phyloP scores from a whole-genome alignment of 169 alveolate genomes.

The Plasmodium chabaudi region DNA sequence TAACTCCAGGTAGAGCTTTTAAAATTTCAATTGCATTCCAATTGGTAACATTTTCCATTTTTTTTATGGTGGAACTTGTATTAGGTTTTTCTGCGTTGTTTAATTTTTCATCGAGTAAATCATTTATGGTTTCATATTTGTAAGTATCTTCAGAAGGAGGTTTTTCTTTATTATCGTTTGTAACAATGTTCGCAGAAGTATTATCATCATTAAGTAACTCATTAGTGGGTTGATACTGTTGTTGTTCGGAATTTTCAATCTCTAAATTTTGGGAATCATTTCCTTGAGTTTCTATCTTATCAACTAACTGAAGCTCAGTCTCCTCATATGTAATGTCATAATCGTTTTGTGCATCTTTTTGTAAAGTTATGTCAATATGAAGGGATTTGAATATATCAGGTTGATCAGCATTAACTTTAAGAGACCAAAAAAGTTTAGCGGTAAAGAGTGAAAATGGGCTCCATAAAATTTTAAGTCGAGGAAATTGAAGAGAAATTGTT shows the following conservation, averaged over 20 bases:
- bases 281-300: neutral
- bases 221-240: neutral
- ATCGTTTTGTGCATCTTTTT: conserved; percentile 18
- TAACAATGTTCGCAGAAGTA: neutral
- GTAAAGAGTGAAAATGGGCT: conserved; percentile 82
- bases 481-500: conserved; percentile 76
- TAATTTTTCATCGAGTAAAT: conserved; percentile 58
- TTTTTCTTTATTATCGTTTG: neutral
- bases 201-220: too few relatives aligned
- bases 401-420: conserved; percentile 66
- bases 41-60: conserved; percentile 56
- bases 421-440: conserved; percentile 75
- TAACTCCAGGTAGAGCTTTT: conserved; percentile 69
- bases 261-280: neutral
- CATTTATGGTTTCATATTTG: conserved; percentile 64
- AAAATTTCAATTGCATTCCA: conserved; percentile 69
- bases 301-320: neutral
- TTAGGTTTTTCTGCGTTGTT: neutral
- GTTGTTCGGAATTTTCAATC: neutral
- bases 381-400: conserved; percentile 76
- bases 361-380: conserved; percentile 59
- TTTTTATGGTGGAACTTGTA: conserved; percentile 10
- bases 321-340: neutral
- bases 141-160: conserved; percentile 1
- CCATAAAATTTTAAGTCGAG: conserved; percentile 79